phyloP scores from a whole-genome alignment of 2,329 filamentous ascomycete species.

The Trichoderma semiorbis region DNA sequence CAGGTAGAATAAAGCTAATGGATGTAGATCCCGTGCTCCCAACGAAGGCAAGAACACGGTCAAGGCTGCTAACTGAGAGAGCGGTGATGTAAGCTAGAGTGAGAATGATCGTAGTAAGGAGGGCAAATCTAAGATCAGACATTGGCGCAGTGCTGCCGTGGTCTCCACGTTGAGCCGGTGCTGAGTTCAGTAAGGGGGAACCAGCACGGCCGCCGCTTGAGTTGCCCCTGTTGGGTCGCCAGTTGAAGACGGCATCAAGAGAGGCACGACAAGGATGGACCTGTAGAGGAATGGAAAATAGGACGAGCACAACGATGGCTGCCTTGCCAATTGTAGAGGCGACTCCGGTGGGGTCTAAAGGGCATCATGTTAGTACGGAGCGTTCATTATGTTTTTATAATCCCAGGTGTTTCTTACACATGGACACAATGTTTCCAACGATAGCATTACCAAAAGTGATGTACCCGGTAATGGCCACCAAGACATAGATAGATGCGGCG shows the following conservation, averaged over 20 bases:
- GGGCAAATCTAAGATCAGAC: slow-evolving; percentile 81
- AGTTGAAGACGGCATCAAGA: slow-evolving; percentile 88
- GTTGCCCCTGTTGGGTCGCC: slow-evolving; percentile 63
- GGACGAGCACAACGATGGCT: slow-evolving; percentile 92
- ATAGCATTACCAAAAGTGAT: slow-evolving; percentile 91
- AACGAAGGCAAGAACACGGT: slow-evolving; percentile 90
- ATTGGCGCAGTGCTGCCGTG: slow-evolving; percentile 61
- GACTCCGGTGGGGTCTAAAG: slow-evolving; percentile 44
- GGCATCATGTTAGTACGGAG: slow-evolving; percentile 23
- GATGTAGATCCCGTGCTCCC: slow-evolving; percentile 91
- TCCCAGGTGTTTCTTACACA: slow-evolving; percentile 59
- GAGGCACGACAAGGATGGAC: slow-evolving; percentile 96
- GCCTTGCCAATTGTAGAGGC: slow-evolving; percentile 90
- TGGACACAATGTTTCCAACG: slow-evolving; percentile 86
- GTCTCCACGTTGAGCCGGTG: slow-evolving; percentile 43
- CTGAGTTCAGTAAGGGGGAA: slow-evolving; percentile 41
- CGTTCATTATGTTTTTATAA: neutral
- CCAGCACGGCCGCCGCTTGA: slow-evolving; percentile 36
- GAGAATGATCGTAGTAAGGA: slow-evolving; percentile 83
- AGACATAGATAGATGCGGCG: slow-evolving; percentile 79
- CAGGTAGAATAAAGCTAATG: slow-evolving; percentile 95
- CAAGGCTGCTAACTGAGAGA: slow-evolving; percentile 84
- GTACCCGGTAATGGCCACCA: slow-evolving; percentile 94
- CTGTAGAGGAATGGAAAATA: slow-evolving; percentile 94
- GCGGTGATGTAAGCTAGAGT: slow-evolving; percentile 81